Base-by-base conservation (phyloP, 140 eudicot genomes). In the Anethum foeniculum region DNA sequence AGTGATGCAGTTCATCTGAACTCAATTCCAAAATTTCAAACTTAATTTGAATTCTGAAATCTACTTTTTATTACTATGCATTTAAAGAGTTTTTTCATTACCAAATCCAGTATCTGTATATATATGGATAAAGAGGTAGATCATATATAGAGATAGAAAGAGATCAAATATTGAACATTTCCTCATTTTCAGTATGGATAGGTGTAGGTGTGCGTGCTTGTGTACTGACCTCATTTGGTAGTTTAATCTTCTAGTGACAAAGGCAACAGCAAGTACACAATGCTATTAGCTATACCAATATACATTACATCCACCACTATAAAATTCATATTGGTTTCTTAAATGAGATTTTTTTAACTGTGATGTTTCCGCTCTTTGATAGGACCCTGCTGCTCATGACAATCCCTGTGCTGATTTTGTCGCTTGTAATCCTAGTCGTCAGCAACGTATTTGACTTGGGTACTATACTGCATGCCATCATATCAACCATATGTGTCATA, bases 401-500 rank as follows among this genome's bases (percentile, higher is more conserved):
- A 0, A 76, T 95, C 52, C 97, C 97, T 8, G 80, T 95, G 51
- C 86, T 95, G 71, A 7, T 95, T 4, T 13, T 58, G 25, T 84
- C 99, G 12, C 97, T 95, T 10, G 23, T 91, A 67, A 65, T 92
- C 41, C 88, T 95, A 65, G 97, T 95, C 58, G 77, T 95, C 28
- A 87, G 97, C 81, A 95, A 87, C 14, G 78, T 86, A 4, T 80
- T 95, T 32, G 48, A 83, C 0, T 47, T 95, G 88, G 89, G 92
- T 9, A 73, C 86, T 0, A 81, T 90, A n/a, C 3, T 78, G 27
- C 99, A 95, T 15, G 99, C 99, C 7, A 77, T 91, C 5, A 65
- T 95, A 74, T 95, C 99, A 56, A 95, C 99, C 43, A 44, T 86
- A 12, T 88, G 97, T 39, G 97, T 95, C n/a, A 83, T 90, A 15